A percentile compares a stretch with the other conserved stretches of the same genome.
phyloP scores from a whole-genome alignment of 495 filamentous ascomycete genomes.

The Lichenothelia convexa region DNA sequence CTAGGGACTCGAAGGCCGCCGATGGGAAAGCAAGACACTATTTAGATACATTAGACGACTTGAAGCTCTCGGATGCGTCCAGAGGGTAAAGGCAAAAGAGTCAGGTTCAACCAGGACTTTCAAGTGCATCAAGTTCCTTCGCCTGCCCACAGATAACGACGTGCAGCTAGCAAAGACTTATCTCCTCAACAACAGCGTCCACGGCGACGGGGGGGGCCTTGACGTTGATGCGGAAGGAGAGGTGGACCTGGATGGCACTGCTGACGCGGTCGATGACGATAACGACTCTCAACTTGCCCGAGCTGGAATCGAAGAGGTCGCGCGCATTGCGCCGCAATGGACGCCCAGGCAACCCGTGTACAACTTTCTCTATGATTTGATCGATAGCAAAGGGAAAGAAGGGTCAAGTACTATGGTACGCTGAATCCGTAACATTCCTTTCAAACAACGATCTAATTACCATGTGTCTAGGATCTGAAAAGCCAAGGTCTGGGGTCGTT shows the following conservation, averaged over 20 bases:
- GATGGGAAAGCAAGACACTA: conserved; percentile 47
- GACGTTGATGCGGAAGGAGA: too few species aligned
- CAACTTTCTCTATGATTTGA: conserved; percentile 5
- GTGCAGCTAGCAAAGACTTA: conserved; percentile 29
- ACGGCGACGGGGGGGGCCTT: conserved; percentile 1
- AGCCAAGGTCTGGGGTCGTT: conserved; percentile 31
- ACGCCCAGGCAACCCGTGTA: conserved; percentile 4
- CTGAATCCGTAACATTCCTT: conserved; percentile 37
- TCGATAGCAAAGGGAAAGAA: conserved; percentile 16
- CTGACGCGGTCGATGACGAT: conserved; percentile 5
- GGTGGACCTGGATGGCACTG: too few species aligned
- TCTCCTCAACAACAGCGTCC: not conserved
- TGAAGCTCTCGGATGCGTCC: conserved; percentile 47
- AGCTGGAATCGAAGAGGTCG: not conserved
- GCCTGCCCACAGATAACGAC: conserved; percentile 52
- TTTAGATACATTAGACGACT: conserved; percentile 50
- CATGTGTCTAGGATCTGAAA: conserved; percentile 26
- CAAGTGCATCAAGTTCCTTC: conserved; percentile 49
- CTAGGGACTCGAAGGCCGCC: conserved; percentile 29
- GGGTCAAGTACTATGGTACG: conserved; percentile 27
- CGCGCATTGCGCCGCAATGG: conserved; percentile 3
- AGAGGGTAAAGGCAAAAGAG: conserved; percentile 44
- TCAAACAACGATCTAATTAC: conserved; percentile 27
- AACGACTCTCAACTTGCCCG: not conserved
- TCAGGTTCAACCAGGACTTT: conserved; percentile 18